Conservation (phyloP, 805 yeast species). For the Sugiyamaella marilandica region DNA sequence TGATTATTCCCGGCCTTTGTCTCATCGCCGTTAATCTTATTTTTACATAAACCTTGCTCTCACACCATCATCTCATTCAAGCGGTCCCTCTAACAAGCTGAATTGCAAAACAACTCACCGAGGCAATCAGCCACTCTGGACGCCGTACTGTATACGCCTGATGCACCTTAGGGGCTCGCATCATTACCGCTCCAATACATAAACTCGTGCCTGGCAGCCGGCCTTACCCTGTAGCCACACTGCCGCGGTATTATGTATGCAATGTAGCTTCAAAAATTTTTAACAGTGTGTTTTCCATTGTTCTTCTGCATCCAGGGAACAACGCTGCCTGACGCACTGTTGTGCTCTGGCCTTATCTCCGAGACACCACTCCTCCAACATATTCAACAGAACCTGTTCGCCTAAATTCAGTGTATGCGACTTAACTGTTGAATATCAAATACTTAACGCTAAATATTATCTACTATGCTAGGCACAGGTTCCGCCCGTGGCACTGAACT, state of each 20-base stretch:
- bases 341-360: no score
- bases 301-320: background rate
- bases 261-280: background rate
- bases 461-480: no score
- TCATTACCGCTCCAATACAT: background rate
- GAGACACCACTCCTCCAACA: no score
- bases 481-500: no score
- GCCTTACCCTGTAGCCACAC: background rate
- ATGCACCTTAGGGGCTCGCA: background rate
- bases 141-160: background rate
- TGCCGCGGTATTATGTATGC: background rate
- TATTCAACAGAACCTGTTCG: no score
- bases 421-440: no score
- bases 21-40: background rate
- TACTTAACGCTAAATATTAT: no score
- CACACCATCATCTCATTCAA: background rate
- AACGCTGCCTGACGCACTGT: background rate
- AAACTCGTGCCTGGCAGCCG: background rate
- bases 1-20: no score
- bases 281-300: background rate
- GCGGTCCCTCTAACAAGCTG: background rate
- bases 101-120: background rate
- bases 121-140: background rate
- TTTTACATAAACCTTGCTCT: background rate
- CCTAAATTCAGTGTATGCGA: no score